These are phyloP conservation scores for Biancaea sappan DNA, from an alignment of 306 rosid genomes.

Conservation along the genomic window DNA sequence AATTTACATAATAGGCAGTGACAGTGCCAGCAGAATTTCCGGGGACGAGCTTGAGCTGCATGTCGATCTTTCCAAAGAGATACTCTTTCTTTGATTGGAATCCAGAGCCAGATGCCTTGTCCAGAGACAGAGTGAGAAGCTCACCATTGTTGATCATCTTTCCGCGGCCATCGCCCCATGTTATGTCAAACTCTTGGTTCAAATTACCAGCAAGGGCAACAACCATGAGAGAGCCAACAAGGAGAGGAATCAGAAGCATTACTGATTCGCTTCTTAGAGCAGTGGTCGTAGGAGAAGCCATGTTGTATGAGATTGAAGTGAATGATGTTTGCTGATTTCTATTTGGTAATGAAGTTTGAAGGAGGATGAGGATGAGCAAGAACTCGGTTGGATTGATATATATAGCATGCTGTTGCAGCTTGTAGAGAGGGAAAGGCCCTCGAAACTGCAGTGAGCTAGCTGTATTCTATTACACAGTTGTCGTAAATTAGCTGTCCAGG, in stretches of 20 bases:
- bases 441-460: conserved; percentile 13
- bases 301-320: background rate
- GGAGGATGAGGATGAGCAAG: background rate
- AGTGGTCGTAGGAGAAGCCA: conserved; percentile 26
- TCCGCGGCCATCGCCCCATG: conserved; percentile 74
- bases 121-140: conserved; percentile 56
- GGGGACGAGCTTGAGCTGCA: conserved; percentile 77
- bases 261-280: background rate
- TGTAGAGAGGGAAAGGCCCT: conserved; percentile 1
- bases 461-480: background rate
- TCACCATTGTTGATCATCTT: conserved; percentile 59
- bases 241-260: conserved; percentile 28
- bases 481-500: background rate
- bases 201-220: conserved; percentile 46
- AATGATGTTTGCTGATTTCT: background rate
- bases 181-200: conserved; percentile 53
- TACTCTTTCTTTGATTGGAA: conserved; percentile 64
- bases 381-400: background rate
- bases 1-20: conserved; percentile 66
- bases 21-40: conserved; percentile 86
- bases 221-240: conserved; percentile 34
- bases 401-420: background rate
- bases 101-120: conserved; percentile 70
- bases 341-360: background rate
- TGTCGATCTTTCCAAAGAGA: conserved; percentile 62